Percentiles rank a stretch among this genome's conserved stretches.
Conservation (phyloP, 495 filamentous ascomycete genomes). For the Aeminium ludgeri region DNA sequence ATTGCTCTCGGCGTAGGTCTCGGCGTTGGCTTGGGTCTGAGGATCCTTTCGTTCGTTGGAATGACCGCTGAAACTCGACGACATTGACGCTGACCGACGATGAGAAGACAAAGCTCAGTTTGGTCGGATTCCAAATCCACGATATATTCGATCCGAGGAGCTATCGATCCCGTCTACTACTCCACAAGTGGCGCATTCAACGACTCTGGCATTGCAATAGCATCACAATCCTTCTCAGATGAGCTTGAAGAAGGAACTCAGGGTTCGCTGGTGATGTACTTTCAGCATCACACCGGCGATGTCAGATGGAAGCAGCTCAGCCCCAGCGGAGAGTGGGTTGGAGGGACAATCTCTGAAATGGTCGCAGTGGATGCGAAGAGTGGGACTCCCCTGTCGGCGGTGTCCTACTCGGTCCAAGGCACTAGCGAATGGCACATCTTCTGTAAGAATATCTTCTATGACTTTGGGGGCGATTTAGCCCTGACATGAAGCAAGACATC, state of each 20-base stretch:
- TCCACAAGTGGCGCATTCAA: constrained; percentile 24
- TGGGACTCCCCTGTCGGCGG: constrained; percentile 23
- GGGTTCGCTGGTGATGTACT: constrained; percentile 23
- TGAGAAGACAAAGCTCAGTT: no score
- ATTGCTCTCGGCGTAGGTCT: constrained; percentile 5
- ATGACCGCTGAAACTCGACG: neutral
- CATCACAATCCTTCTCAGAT: constrained; percentile 21
- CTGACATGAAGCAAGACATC: constrained; percentile 21
- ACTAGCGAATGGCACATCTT: constrained; percentile 10
- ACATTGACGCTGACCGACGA: constrained; percentile 1
- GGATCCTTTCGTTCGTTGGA: neutral
- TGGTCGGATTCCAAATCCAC: no score
- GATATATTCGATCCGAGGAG: constrained; percentile 14
- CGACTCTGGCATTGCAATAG: constrained; percentile 24
- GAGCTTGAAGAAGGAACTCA: constrained; percentile 5
- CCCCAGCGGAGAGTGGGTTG: constrained; percentile 17
- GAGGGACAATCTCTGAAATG: constrained; percentile 18
- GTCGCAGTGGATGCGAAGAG: constrained; percentile 26
- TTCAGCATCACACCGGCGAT: constrained; percentile 23
- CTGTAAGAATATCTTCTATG: neutral
- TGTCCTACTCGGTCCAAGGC: constrained; percentile 19
- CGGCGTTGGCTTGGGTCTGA: neutral
- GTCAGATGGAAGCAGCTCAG: constrained; percentile 20
- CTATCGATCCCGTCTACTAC: constrained; percentile 11
- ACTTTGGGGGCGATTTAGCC: neutral